phyloP scores from a whole-genome alignment of 1,284 basidiomycete species.

The Puccinia hordei region DNA sequence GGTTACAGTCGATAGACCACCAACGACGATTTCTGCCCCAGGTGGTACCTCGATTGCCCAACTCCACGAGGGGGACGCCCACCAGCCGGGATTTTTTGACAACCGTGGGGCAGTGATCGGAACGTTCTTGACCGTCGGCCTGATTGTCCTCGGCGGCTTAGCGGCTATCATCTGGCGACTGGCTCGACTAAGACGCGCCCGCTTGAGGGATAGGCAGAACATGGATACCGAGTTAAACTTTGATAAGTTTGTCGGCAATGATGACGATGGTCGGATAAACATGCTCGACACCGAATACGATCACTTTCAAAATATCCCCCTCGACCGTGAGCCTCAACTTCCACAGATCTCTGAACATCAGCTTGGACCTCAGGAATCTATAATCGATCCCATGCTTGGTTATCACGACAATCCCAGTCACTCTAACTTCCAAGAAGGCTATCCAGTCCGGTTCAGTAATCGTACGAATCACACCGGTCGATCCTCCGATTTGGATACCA shows the following conservation, averaged over 20 bases:
- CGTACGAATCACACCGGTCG: constrained; percentile 16
- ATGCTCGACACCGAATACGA: not conserved
- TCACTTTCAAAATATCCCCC: constrained; percentile 9
- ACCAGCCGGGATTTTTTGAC: constrained; percentile 14
- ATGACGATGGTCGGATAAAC: constrained; percentile 3
- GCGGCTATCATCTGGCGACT: constrained; percentile 23
- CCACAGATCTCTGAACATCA: not conserved
- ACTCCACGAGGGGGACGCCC: not conserved
- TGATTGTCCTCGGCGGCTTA: constrained; percentile 11
- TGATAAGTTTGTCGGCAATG: not conserved
- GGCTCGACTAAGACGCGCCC: constrained; percentile 12
- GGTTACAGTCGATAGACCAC: not conserved
- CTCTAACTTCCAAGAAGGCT: constrained; percentile 1
- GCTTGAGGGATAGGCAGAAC: not conserved
- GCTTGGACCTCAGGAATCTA: not conserved
- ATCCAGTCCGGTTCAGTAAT: constrained; percentile 7
- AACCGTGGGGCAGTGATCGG: constrained; percentile 14
- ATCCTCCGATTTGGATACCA: constrained; percentile 20
- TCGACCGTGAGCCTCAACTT: constrained; percentile 1
- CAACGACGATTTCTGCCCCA: not conserved
- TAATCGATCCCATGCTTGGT: not conserved
- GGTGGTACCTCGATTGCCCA: not conserved
- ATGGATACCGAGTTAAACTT: constrained; percentile 9
- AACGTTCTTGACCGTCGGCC: constrained; percentile 3
- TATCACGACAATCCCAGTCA: constrained; percentile 9